These are phyloP conservation scores for Neurospora sp. DNA, from an alignment of 495 filamentous ascomycete species.

Conservation along the genomic window DNA sequence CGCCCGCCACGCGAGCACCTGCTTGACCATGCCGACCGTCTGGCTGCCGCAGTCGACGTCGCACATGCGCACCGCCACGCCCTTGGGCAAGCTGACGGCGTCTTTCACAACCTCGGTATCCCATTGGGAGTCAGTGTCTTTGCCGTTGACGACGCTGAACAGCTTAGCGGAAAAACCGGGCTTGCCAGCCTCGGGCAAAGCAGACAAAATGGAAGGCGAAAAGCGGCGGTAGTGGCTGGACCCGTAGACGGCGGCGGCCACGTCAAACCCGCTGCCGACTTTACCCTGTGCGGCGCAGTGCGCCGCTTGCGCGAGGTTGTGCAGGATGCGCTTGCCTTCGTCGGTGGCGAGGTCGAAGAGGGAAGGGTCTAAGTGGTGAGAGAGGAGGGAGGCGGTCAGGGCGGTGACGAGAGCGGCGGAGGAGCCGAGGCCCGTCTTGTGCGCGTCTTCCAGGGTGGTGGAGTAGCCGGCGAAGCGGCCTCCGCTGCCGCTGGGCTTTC, in stretches of 20 bases:
- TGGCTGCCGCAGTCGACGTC: constrained; percentile 93
- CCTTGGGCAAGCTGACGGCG: constrained; percentile 57
- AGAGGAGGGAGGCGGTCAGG: constrained; percentile 69
- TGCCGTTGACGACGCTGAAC: constrained; percentile 50
- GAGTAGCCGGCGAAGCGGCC: constrained; percentile 65
- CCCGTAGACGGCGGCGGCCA: constrained; percentile 87
- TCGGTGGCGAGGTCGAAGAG: constrained; percentile 39
- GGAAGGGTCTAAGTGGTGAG: constrained; percentile 60
- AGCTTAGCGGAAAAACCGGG: constrained; percentile 57
- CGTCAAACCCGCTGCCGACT: constrained; percentile 90
- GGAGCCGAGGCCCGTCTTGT: constrained; percentile 95
- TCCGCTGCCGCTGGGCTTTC: constrained; percentile 8
- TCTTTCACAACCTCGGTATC: constrained; percentile 63
- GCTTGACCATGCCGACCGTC: constrained; percentile 90
- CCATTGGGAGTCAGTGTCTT: constrained; percentile 39
- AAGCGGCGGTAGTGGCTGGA: constrained; percentile 86
- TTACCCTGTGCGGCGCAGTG: constrained; percentile 97
- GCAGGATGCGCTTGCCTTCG: constrained; percentile 41
- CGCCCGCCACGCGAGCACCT: constrained; percentile 74
- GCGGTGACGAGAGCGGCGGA: constrained; percentile 93
- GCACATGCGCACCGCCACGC: constrained; percentile 77
- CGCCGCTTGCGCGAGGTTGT: constrained; percentile 86
- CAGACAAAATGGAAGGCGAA: constrained; percentile 62
- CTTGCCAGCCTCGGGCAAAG: constrained; percentile 51
- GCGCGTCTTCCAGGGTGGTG: constrained; percentile 62